Base-by-base conservation (phyloP, 2,329 filamentous ascomycete species). In the Apiospora arundinis region DNA sequence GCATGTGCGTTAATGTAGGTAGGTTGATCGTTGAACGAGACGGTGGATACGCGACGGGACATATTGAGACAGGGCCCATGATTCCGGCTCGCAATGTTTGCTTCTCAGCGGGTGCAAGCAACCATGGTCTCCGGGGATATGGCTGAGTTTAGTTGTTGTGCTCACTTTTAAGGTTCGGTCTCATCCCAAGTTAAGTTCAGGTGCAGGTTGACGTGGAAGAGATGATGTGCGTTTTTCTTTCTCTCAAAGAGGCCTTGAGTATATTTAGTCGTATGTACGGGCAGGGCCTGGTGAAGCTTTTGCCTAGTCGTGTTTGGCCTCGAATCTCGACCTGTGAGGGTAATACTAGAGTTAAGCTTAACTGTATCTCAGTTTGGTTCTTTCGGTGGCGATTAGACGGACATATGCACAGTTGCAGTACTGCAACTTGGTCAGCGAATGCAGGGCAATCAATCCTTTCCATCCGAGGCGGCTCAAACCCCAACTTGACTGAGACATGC, bases 151-250 rank as follows among this genome's bases (percentile, higher is more conserved):
- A 32, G 56, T 40, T 63, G 3, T n/a, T 63, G 56, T 40, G 56
- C 21, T 63, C 56, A 63, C 56, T 63, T 6, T 63, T 40, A 63
- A 40, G 32, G 56, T 63, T 63, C 40, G 32, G 21, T 40, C 56
- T 63, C 56, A 40, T 40, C 56, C 12, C 4, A 40, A 23, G 56
- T 40, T 23, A 21, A 63, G 28, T 63, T 40, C 56, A 63, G 56
- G 21, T 63, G 11, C 18, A 40, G 56, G 56, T 40, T 63, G 18
- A 63, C 28, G 18, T 12, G 21, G 32, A 28, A 40, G 56, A 63
- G 23, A 23, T n/a, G 32, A 37, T n/a, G 18, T 21, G 52, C 52
- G 42, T 37, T 37, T 3, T 18, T 37, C 32, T 52, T 52, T 16
- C 23, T 25, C 42, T 25, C 7, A 3, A 18, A 32, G 28, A 56